Evolutionary conservation across 1,139 yeast genomes (phyloP), one percentile per base, ranked within the genome.

Genomic region (Saccharomycopsis hybrid): DNA sequence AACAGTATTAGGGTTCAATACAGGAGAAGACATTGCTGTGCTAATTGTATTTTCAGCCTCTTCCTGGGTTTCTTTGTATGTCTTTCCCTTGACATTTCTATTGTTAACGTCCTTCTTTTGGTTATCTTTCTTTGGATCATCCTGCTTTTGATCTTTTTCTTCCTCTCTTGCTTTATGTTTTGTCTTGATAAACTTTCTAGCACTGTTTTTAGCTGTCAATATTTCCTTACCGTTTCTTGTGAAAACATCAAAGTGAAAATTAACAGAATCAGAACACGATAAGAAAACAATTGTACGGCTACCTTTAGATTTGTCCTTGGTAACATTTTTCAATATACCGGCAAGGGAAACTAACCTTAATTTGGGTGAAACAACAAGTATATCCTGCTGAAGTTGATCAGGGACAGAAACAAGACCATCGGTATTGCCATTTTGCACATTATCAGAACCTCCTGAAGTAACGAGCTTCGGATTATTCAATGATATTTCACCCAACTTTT

Each of bases 251-350:
- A 81, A 88, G 66, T 92, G 97, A 69, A 85, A 92, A 58, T 92
- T 89, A 27, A 94, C 97, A 11, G 96, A 85, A 62, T 92, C 97
- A 0, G 97, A 82, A 68, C 98, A 92, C 5, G 96, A 85, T 57
- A 89, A 77, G 65, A 92, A 92, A 0, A 94, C 90, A 63, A 92
- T 83, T 1, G 92, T 80, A 60, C 88, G 77, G 27, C 18, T 11
- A 2, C 35, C 39, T 27, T 30, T 28, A 5, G 56, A 65, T 32
- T 47, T 57, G 44, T 59, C 58, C 1, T 66, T 63, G 3, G 67
- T 60, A 9, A 59, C 63, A 13, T 60, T 57, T 60, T 76, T 77
- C 54, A 92, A 69, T 4, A 74, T 63, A 1, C 86, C 89, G 24
- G 86, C 81, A 41, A 92, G 67, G 0, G 96, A 77, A 1, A 92